A percentile compares a stretch with the other conserved stretches of the same genome.
Conservation (phyloP, 2,329 filamentous ascomycete species). For the Epichloe sibirici region DNA sequence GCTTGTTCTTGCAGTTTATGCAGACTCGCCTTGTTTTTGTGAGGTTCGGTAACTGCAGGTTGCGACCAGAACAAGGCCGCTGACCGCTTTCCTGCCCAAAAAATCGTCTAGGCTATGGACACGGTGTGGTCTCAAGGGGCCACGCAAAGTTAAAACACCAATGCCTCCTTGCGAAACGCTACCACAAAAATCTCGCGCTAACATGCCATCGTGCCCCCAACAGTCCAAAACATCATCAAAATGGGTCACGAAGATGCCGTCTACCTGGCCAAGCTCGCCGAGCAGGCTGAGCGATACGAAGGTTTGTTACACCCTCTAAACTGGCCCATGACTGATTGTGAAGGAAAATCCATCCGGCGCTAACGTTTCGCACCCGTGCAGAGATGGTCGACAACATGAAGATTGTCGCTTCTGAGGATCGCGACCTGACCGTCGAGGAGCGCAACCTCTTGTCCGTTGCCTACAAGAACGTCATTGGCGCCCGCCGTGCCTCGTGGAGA, state of each 20-base stretch:
- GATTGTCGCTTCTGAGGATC: slow-evolving; percentile 81
- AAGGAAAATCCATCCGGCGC: slow-evolving; percentile 7
- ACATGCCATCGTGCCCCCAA: not conserved
- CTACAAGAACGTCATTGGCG: slow-evolving; percentile 98
- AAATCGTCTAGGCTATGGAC: not conserved
- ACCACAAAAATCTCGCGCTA: not conserved
- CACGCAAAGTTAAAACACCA: not conserved
- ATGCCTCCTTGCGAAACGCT: not conserved
- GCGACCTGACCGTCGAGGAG: slow-evolving; percentile 81
- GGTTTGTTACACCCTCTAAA: slow-evolving; percentile 45
- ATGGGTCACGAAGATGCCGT: slow-evolving; percentile 99
- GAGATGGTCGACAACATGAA: slow-evolving; percentile 99
- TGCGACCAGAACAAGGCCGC: not conserved
- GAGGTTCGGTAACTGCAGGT: not conserved
- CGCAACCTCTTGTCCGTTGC: slow-evolving; percentile 94
- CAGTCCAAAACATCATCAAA: slow-evolving; percentile 31
- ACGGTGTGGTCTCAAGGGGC: not conserved
- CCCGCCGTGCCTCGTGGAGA: slow-evolving; percentile 93
- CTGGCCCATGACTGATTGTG: not conserved
- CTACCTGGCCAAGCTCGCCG: slow-evolving; percentile 98
- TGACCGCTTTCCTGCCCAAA: slow-evolving; percentile 2
- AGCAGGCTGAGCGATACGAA: slow-evolving; percentile 99
- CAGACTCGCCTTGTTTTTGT: not conserved
- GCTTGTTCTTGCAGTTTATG: not conserved
- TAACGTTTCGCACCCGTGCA: slow-evolving; percentile 27